Evolutionary conservation across 2,329 filamentous ascomycete species (phyloP).

Genomic region (Macroventuria anomochaeta): DNA sequence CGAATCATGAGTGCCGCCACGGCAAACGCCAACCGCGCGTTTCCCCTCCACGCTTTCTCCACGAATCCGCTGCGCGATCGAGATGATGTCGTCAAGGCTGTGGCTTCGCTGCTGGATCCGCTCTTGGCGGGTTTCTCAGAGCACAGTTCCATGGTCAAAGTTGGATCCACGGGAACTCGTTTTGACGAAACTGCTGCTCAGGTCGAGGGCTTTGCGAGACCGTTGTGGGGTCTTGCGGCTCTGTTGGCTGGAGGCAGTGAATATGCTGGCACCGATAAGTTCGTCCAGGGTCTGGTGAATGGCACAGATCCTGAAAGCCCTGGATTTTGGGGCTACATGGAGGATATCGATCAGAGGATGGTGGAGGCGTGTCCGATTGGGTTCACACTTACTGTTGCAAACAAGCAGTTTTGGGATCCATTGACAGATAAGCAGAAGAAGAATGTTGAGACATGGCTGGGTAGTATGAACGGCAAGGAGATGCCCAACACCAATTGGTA

Average conservation of each 20-base stretch:
- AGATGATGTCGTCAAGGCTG: slow-evolving; percentile 52
- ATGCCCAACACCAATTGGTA: slow-evolving; percentile 70
- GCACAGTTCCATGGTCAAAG: slow-evolving; percentile 67
- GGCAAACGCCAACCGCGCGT: slow-evolving; percentile 49
- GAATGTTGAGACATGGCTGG: slow-evolving; percentile 75
- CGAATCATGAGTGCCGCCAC: slow-evolving; percentile 18
- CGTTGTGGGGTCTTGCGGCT: slow-evolving; percentile 76
- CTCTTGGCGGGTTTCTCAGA: slow-evolving; percentile 75
- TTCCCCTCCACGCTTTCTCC: slow-evolving; percentile 51
- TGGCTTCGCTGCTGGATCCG: slow-evolving; percentile 68
- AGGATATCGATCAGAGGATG: slow-evolving; percentile 82
- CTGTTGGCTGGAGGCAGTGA: slow-evolving; percentile 71
- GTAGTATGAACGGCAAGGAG: slow-evolving; percentile 80
- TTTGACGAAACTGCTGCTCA: slow-evolving; percentile 81
- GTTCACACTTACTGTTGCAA: slow-evolving; percentile 73
- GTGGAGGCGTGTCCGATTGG: slow-evolving; percentile 84
- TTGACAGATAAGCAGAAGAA: slow-evolving; percentile 66
- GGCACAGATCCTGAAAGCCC: slow-evolving; percentile 73
- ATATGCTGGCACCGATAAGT: slow-evolving; percentile 69
- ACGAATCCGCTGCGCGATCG: slow-evolving; percentile 51
- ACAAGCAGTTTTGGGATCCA: slow-evolving; percentile 68
- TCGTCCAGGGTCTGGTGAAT: slow-evolving; percentile 72
- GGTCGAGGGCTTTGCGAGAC: slow-evolving; percentile 76
- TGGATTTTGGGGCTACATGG: slow-evolving; percentile 79
- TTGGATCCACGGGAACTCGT: slow-evolving; percentile 74